Conservation (phyloP, 2,329 filamentous ascomycete genomes). For the Aureobasidium sp. region DNA sequence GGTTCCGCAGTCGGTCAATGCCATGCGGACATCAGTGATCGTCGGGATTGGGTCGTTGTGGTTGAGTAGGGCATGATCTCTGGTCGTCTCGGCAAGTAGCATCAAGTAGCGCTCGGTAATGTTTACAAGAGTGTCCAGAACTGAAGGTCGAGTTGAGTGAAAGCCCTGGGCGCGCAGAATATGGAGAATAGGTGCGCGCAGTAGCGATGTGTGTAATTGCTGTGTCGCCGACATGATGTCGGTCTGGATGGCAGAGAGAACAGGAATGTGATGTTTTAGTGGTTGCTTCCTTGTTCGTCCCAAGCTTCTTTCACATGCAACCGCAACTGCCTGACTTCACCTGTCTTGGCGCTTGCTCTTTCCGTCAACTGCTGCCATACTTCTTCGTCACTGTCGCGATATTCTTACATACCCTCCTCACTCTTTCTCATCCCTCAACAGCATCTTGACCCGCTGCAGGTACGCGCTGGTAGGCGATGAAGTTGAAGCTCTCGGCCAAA, state of each 20-base stretch:
- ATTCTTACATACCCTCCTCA: not conserved
- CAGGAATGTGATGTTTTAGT: not conserved
- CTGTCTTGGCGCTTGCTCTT: slow-evolving; percentile 1
- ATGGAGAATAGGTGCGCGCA: slow-evolving; percentile 82
- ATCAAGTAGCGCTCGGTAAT: slow-evolving; percentile 74
- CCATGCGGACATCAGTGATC: slow-evolving; percentile 75
- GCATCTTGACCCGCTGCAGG: not conserved
- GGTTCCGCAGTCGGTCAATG: slow-evolving; percentile 72
- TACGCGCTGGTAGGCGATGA: slow-evolving; percentile 13
- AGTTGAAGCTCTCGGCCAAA: slow-evolving; percentile 20
- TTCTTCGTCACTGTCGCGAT: not conserved
- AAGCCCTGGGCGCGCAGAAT: slow-evolving; percentile 89
- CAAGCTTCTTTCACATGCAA: slow-evolving; percentile 12
- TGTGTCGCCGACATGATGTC: slow-evolving; percentile 18
- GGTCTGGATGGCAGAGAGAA: not conserved
- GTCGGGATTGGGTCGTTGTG: slow-evolving; percentile 57
- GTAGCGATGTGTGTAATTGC: slow-evolving; percentile 62
- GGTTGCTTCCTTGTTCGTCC: not conserved
- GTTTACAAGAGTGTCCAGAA: slow-evolving; percentile 82
- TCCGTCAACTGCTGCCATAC: not conserved
- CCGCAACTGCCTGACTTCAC: not conserved
- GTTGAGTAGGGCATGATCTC: slow-evolving; percentile 62
- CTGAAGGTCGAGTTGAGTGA: slow-evolving; percentile 70
- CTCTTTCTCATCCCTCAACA: not conserved
- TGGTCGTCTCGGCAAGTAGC: slow-evolving; percentile 65